Conservation (phyloP, 139 green algal species). For the Diplosphaera chodatii region DNA sequence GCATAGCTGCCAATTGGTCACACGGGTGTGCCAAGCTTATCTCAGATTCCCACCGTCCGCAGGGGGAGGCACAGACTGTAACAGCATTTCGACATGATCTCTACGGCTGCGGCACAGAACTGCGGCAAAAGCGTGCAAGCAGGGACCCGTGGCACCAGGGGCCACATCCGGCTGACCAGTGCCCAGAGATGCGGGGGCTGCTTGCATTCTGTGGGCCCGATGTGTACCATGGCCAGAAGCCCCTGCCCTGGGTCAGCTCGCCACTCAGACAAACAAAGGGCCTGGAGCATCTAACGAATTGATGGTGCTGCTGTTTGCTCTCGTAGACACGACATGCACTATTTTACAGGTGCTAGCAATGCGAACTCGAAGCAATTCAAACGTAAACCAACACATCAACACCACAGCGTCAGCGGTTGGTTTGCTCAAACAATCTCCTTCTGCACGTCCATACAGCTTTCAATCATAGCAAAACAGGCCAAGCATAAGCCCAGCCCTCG, state of each 20-base stretch:
- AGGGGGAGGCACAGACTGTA: slow-evolving; percentile 48
- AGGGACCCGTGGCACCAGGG: slow-evolving; percentile 70
- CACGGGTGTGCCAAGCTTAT: no score
- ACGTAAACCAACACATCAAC: no score
- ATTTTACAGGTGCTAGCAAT: no score
- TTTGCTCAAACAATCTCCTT: no score
- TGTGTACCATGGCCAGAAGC: background rate
- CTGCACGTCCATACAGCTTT: no score
- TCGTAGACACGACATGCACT: background rate
- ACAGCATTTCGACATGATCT: slow-evolving; percentile 52
- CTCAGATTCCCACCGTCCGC: no score
- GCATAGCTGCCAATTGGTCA: no score
- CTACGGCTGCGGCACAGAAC: slow-evolving; percentile 62
- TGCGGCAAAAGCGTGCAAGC: slow-evolving; percentile 48
- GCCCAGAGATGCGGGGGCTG: slow-evolving; percentile 53
- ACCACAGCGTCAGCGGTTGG: no score
- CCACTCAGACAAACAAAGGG: background rate
- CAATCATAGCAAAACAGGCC: no score
- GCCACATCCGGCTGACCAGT: slow-evolving; percentile 42
- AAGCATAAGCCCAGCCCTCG: no score
- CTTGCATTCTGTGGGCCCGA: slow-evolving; percentile 37
- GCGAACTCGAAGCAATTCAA: no score
- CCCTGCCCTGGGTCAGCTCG: slow-evolving; percentile 9
- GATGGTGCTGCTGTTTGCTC: background rate
- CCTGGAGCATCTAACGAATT: background rate